Base-by-base conservation (phyloP, 2,329 filamentous ascomycete species). In the Pseudonectria foliicola region DNA sequence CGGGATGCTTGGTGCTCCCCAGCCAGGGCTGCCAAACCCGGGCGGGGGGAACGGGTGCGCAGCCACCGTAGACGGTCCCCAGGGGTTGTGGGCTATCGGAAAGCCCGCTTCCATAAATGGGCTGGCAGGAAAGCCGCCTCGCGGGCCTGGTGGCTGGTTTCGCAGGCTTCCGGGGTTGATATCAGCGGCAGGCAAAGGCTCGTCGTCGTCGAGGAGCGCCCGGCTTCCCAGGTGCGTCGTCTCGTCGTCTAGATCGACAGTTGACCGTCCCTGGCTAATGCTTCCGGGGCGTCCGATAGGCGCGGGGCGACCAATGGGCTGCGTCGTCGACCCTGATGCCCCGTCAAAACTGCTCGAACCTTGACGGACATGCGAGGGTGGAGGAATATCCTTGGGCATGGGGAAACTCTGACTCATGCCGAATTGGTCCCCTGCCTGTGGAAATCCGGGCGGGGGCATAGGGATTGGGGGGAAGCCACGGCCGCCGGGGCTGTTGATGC, bases 281-380 rank as follows among this genome's bases (percentile, higher is more conserved):
- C 88, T 95, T 12, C 81, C 80, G 1, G 92, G 90, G 24, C 88
- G 77, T 43, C 90, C 86, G 44, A 96, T 95, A 1, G 90, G 90
- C 15, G 85, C 77, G 16, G 89, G 90, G 35, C 88, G 76, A 29
- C 82, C 75, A 41, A 93, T 90, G 2, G 85, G 85, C 43, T 87
- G 81, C 24, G 80, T 70, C 35, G 76, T 67, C 10, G 68, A 60
- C 16, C 64, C 60, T 7, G 64, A 54, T 4, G 59, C 47, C n/a
- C 67, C 66, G 7, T 89, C 83, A 42, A 81, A 77, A 10, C 81
- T 80, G 10, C 70, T 70, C 6, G 87, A 94, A 10, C 77, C 72
- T 48, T 93, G 86, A 42, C 88, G 75, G 7, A 82, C 82, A 60
- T 94, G 88, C 5, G 74, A 59, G 31, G 68, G 33, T 6, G 48